phyloP scores from a whole-genome alignment of 495 filamentous ascomycete species.

The Xylaria telfairii region DNA sequence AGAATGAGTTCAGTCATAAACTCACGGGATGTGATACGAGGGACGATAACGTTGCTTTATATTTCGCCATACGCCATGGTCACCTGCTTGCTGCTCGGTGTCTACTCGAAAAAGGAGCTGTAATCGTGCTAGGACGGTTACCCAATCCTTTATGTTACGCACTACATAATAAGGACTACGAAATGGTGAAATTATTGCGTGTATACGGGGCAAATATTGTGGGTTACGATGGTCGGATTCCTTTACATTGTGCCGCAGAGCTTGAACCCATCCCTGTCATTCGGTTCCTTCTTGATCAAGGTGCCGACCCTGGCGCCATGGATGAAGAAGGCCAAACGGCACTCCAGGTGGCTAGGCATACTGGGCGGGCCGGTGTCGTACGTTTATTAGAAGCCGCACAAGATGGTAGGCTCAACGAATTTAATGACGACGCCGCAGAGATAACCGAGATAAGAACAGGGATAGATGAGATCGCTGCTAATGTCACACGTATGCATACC shows the following conservation, averaged over 20 bases:
- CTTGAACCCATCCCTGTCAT: background rate
- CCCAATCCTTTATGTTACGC: background rate
- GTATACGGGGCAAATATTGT: background rate
- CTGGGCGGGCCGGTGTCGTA: background rate
- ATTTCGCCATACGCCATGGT: background rate
- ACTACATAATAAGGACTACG: background rate
- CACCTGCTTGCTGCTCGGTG: too few species aligned
- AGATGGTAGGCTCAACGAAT: background rate
- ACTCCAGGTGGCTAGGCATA: background rate
- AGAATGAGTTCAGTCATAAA: background rate
- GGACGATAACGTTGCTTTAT: background rate
- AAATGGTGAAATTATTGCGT: background rate
- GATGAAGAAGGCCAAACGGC: slow-evolving; percentile 11
- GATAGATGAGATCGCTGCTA: background rate
- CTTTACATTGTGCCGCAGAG: slow-evolving; percentile 3
- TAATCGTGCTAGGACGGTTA: background rate
- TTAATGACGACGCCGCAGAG: background rate
- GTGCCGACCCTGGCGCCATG: background rate
- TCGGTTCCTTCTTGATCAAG: slow-evolving; percentile 12
- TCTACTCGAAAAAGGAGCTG: background rate
- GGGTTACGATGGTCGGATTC: background rate
- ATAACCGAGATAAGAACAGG: background rate
- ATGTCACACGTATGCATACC: too few species aligned
- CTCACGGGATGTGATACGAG: background rate
- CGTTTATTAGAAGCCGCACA: background rate